Percentiles rank a stretch among this genome's conserved stretches.
Conservation (phyloP, 1,284 basidiomycete genomes). For the Limonomyces culmigenus region DNA sequence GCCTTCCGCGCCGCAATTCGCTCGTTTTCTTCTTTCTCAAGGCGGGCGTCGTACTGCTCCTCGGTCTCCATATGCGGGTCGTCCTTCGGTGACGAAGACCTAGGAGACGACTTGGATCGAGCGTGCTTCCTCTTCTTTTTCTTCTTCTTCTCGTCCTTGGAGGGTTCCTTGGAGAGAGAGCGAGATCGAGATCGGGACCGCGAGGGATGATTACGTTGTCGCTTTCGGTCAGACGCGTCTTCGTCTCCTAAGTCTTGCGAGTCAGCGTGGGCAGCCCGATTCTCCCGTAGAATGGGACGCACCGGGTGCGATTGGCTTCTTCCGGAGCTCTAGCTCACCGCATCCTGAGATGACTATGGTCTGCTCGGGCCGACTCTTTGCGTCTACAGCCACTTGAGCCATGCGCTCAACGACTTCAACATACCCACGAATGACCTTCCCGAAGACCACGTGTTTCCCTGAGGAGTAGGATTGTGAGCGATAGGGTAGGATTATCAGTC, state of each 20-base stretch:
- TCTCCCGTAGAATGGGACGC: background rate
- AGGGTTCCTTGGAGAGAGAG: constrained; percentile 2
- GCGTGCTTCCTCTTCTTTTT: constrained; percentile 4
- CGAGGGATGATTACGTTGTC: constrained; percentile 17
- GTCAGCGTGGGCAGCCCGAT: background rate
- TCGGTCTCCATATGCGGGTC: constrained; percentile 24
- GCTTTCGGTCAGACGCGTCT: constrained; percentile 11
- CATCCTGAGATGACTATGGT: constrained; percentile 67
- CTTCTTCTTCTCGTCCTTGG: constrained; percentile 8
- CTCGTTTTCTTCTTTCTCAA: constrained; percentile 56
- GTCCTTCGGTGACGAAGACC: too few species aligned
- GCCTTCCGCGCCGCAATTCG: constrained; percentile 28
- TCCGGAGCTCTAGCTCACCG: constrained; percentile 69
- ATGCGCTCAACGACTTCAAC: constrained; percentile 40
- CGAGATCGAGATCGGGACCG: constrained; percentile 12
- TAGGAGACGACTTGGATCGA: constrained; percentile 1
- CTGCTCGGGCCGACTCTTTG: constrained; percentile 50
- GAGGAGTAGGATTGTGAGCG: constrained; percentile 2
- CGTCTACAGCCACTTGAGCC: constrained; percentile 40
- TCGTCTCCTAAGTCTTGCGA: constrained; percentile 1
- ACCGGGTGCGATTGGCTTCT: constrained; percentile 11
- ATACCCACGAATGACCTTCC: constrained; percentile 44
- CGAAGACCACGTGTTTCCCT: constrained; percentile 73
- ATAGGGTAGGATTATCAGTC: too few species aligned
- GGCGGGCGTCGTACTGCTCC: constrained; percentile 51